Conservation (phyloP, 1,284 basidiomycete genomes). For the Takashimella tepidaria region DNA sequence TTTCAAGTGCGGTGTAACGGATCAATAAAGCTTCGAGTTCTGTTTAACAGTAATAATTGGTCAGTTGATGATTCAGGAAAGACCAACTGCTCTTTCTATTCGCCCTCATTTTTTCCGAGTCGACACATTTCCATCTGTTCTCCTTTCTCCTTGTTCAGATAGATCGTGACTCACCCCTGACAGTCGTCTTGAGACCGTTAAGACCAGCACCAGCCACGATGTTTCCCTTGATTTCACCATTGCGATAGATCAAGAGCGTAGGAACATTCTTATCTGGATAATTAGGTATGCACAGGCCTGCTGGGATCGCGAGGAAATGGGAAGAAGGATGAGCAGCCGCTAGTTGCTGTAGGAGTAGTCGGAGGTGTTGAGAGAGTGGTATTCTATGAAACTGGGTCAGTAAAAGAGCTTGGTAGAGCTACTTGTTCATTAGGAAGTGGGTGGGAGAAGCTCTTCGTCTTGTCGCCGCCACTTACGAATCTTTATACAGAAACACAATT, state of each 20-base stretch:
- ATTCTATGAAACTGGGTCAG: conserved; percentile 53
- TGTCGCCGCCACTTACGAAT: conserved; percentile 45
- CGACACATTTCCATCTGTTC: neutral
- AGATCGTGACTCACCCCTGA: conserved; percentile 68
- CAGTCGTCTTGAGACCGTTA: conserved; percentile 68
- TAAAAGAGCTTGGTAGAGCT: too few species aligned
- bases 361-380: conserved; percentile 69
- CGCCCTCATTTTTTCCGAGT: too few species aligned
- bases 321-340: conserved; percentile 80
- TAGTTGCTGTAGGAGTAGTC: conserved; percentile 64
- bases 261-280: conserved; percentile 88
- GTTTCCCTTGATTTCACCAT: conserved; percentile 83
- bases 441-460: neutral
- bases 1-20: conserved; percentile 36
- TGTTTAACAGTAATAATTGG: conserved; percentile 3
- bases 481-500: conserved; percentile 55
- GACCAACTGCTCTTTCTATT: too few species aligned
- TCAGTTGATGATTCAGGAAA: too few species aligned
- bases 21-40: conserved; percentile 44
- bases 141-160: too few species aligned
- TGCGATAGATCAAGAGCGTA: conserved; percentile 86
- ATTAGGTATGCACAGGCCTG: conserved; percentile 92
- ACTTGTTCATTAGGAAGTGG: neutral
- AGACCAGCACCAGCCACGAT: conserved; percentile 59
- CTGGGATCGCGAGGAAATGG: conserved; percentile 94